A percentile compares a stretch with the other conserved stretches of the same genome.
Evolutionary conservation across 2,329 filamentous ascomycete genomes (phyloP).

Genomic region (Teratosphaeria zuluensis): DNA sequence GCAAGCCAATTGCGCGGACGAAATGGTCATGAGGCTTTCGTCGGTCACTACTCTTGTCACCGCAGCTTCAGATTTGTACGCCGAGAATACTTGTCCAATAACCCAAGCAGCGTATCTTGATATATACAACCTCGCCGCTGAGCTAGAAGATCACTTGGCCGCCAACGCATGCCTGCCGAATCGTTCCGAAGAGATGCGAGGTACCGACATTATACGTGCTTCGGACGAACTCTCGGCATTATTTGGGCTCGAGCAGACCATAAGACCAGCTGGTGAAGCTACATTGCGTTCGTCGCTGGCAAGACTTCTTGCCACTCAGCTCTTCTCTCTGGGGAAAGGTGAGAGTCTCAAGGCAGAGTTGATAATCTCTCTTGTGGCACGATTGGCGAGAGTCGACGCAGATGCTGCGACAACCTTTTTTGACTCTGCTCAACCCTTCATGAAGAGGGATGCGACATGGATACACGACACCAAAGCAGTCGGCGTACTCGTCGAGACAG

Average conservation of each 20-base stretch:
- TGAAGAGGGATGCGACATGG: background rate
- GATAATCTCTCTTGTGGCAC: conserved; percentile 1
- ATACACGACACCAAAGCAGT: background rate
- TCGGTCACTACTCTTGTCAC: conserved; percentile 5
- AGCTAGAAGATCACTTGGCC: background rate
- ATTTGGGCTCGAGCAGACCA: background rate
- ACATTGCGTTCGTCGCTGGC: background rate
- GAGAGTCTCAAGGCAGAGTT: background rate
- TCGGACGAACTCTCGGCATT: background rate
- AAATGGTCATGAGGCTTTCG: background rate
- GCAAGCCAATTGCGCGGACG: background rate
- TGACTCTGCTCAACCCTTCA: background rate
- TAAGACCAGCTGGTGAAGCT: background rate
- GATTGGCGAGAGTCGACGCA: conserved; percentile 19
- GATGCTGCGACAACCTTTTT: conserved; percentile 12
- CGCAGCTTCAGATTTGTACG: conserved; percentile 4
- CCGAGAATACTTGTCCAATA: conserved; percentile 21
- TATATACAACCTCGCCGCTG: conserved; percentile 7
- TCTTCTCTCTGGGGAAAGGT: background rate
- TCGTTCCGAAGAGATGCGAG: background rate
- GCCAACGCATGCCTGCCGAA: background rate
- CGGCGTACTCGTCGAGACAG: background rate
- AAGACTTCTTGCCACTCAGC: background rate
- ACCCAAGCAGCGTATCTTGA: conserved; percentile 29
- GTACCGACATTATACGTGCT: background rate